These are phyloP conservation scores for Aspergillus panamensis DNA, from an alignment of 495 filamentous ascomycete species.

Conservation along the genomic window DNA sequence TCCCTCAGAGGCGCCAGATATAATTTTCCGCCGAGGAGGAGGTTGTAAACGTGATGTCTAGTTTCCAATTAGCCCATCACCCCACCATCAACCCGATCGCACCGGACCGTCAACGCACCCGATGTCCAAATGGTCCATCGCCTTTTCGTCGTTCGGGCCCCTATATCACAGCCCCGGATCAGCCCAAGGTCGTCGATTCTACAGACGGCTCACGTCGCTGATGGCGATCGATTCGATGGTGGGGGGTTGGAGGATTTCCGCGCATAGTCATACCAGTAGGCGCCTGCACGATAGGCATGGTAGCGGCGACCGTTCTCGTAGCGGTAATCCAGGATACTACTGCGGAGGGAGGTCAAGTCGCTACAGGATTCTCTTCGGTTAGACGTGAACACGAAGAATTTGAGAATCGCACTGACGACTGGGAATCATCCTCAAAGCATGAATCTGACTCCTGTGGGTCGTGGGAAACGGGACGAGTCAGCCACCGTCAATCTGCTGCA, in stretches of 20 bases:
- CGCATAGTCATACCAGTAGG: slow-evolving; percentile 51
- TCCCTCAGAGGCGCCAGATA: slow-evolving; percentile 11
- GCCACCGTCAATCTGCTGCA: not conserved
- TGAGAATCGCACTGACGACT: slow-evolving; percentile 3
- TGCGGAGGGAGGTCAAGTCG: slow-evolving; percentile 27
- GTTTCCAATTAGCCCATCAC: not conserved
- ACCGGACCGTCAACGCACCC: not conserved
- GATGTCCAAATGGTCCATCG: slow-evolving; percentile 15
- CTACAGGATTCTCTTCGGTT: not conserved
- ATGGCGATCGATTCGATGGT: not conserved
- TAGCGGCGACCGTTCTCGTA: slow-evolving; percentile 64
- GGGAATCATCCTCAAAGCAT: slow-evolving; percentile 4
- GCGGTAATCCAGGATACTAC: slow-evolving; percentile 31
- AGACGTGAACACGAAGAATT: not conserved
- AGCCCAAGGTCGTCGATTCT: not conserved
- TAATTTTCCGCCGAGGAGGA: slow-evolving; percentile 6
- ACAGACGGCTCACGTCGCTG: not conserved
- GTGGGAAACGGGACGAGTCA: not conserved
- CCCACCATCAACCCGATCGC: not conserved
- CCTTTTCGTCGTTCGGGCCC: slow-evolving; percentile 16
- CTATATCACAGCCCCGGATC: not conserved
- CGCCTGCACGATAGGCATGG: slow-evolving; percentile 57
- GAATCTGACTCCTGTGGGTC: slow-evolving; percentile 2
- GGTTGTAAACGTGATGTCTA: slow-evolving; percentile 14
- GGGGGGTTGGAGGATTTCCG: not conserved